Evolutionary conservation across 768 basidiomycete genomes (phyloP).

Genomic region (Auriscalpium microsporum): DNA sequence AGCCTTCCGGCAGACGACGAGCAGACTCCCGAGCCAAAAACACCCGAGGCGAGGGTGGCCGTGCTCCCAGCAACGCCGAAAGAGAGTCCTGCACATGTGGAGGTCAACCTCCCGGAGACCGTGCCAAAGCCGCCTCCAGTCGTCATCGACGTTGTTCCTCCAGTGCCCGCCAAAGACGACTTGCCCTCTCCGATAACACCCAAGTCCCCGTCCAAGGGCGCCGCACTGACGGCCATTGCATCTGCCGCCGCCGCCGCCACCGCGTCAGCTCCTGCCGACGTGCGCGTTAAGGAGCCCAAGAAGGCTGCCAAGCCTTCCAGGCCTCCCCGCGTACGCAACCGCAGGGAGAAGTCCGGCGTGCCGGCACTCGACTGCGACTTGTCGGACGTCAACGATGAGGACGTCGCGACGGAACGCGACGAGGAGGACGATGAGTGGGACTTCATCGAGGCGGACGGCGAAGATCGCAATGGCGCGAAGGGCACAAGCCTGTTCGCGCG

Average conservation of each 20-base stretch:
- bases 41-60: slow-evolving; percentile 57
- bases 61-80: slow-evolving; percentile 21
- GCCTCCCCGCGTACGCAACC: slow-evolving; percentile 27
- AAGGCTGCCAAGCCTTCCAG: slow-evolving; percentile 12
- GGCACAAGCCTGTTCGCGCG: slow-evolving; percentile 80
- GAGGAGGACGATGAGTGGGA: slow-evolving; percentile 89
- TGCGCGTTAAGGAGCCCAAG: slow-evolving; percentile 12
- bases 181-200: not conserved
- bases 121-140: slow-evolving; percentile 3
- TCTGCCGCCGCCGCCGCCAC: slow-evolving; percentile 3
- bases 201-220: slow-evolving; percentile 4
- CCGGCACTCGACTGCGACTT: slow-evolving; percentile 70
- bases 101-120: not conserved
- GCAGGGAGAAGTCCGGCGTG: slow-evolving; percentile 78
- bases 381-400: slow-evolving; percentile 42
- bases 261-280: not conserved
- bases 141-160: slow-evolving; percentile 6
- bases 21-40: slow-evolving; percentile 51
- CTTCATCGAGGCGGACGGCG: slow-evolving; percentile 73
- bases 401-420: slow-evolving; percentile 36
- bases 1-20: slow-evolving; percentile 29
- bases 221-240: slow-evolving; percentile 4
- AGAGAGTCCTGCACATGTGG: slow-evolving; percentile 2
- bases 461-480: slow-evolving; percentile 74
- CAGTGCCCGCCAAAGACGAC: slow-evolving; percentile 9